phyloP scores from a whole-genome alignment of 2,329 filamentous ascomycete genomes.

The Phyllosticta ampelicida region DNA sequence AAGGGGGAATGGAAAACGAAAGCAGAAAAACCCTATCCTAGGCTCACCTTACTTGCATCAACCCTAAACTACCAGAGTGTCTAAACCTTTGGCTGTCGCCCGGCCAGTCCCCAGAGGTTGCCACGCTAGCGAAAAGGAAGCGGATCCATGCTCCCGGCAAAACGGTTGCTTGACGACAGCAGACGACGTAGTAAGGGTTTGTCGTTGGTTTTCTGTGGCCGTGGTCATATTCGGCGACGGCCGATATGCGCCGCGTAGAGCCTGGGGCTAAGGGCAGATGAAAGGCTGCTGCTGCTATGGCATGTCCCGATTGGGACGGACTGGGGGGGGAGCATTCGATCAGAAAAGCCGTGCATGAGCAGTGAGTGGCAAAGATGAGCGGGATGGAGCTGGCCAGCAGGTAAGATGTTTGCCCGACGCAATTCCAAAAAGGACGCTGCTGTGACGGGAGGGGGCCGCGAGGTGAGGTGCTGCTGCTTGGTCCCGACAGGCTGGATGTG shows the following conservation, averaged over 20 bases:
- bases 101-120: background rate
- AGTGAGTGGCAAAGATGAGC: background rate
- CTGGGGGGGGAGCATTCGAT: background rate
- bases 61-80: background rate
- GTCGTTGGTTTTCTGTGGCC: background rate
- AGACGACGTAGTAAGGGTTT: background rate
- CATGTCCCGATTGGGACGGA: background rate
- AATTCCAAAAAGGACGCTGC: background rate
- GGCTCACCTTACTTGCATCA: background rate
- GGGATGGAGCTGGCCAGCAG: background rate
- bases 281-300: background rate
- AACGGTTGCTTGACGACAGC: background rate
- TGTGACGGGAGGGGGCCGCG: background rate
- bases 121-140: background rate
- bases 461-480: background rate
- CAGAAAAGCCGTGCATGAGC: background rate
- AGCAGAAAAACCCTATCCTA: background rate
- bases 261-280: background rate
- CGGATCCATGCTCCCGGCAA: background rate
- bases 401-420: background rate
- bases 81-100: background rate
- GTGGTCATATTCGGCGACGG: background rate
- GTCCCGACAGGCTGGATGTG: background rate
- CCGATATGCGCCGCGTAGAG: background rate
- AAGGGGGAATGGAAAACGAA: constrained; percentile 2